Evolutionary conservation across 805 yeast species (phyloP).

Genomic region (Ogataea methylovora): DNA sequence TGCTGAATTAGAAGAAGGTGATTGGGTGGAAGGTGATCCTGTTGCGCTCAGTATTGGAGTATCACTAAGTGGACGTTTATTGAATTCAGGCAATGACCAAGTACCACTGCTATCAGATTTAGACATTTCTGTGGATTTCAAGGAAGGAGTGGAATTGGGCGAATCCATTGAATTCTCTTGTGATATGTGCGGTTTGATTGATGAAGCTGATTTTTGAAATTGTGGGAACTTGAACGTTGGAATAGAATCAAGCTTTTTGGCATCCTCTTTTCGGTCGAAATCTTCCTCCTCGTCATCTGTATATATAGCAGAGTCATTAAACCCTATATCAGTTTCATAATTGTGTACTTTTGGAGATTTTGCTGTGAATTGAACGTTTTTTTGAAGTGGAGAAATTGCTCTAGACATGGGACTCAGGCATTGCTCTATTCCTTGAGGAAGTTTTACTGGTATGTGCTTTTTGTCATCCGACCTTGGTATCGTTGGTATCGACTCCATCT

Average conservation of each 20-base stretch:
- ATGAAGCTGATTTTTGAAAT: background rate
- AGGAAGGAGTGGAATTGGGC: background rate
- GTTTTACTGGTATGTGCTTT: too few relatives aligned
- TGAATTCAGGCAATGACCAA: conserved; percentile 45
- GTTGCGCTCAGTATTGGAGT: conserved; percentile 59
- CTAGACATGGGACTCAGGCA: conserved; percentile 4
- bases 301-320: conserved; percentile 16
- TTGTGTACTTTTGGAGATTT: conserved; percentile 10
- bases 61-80: conserved; percentile 66
- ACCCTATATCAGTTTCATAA: conserved; percentile 1
- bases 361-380: conserved; percentile 14
- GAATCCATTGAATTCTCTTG: conserved; percentile 2
- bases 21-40: conserved; percentile 51
- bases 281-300: conserved; percentile 15
- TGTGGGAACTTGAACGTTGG: conserved; percentile 1
- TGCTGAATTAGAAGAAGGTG: conserved; percentile 33
- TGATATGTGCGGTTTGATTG: conserved; percentile 6
- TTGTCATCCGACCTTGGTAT: too few relatives aligned
- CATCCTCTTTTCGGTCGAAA: background rate
- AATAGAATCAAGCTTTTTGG: background rate
- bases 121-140: conserved; percentile 2
- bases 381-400: conserved; percentile 10
- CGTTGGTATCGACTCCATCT: too few relatives aligned
- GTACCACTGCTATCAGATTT: background rate
- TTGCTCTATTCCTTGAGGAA: too few relatives aligned